Conservation (phyloP, 192 early-diverging fungal genomes). For the Rhizophagus prolifer region DNA sequence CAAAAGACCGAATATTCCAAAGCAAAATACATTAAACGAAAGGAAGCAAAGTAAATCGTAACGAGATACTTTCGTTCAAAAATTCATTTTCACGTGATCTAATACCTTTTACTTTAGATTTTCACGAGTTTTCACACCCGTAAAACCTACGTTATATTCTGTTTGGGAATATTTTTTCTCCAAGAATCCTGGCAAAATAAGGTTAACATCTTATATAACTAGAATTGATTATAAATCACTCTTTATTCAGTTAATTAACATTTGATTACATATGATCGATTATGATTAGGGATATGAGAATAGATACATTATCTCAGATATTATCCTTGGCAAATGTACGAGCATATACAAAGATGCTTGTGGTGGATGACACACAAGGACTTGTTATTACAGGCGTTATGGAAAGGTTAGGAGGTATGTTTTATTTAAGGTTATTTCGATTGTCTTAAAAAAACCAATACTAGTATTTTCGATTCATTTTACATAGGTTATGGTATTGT, state of each 20-base stretch:
- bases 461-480: not conserved
- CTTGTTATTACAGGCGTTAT: conserved; percentile 78
- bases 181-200: conserved; percentile 79
- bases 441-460: too few relatives aligned
- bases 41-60: conserved; percentile 66
- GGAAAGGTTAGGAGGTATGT: conserved; percentile 66
- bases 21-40: conserved; percentile 90
- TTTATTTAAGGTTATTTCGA: not conserved
- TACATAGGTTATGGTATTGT: conserved; percentile 56
- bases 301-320: conserved; percentile 92
- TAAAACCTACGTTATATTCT: conserved; percentile 73
- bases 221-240: not conserved
- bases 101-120: conserved; percentile 50
- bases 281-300: conserved; percentile 61
- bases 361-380: conserved; percentile 91
- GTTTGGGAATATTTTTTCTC: conserved; percentile 76
- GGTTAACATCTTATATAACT: conserved; percentile 32
- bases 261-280: not conserved
- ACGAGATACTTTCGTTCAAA: not conserved
- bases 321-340: conserved; percentile 82
- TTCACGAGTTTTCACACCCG: conserved; percentile 75
- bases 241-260: not conserved
- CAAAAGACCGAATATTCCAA: conserved; percentile 95
- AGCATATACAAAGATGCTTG: conserved; percentile 63
- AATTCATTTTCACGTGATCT: not conserved